phyloP scores from a whole-genome alignment of 495 filamentous ascomycete genomes.

The Chaetomium cochliodes region DNA sequence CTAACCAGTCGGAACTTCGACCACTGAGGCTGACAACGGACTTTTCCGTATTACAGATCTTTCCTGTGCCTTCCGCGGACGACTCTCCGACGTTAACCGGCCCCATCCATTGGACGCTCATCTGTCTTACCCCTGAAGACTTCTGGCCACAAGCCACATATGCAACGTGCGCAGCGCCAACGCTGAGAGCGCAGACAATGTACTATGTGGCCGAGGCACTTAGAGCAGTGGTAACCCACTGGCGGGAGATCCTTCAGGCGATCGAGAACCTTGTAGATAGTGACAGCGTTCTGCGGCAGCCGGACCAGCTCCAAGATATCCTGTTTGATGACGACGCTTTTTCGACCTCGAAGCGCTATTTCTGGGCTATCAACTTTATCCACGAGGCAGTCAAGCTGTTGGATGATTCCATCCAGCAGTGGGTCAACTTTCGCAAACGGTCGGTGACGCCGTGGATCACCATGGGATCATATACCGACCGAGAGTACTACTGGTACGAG shows the following conservation, averaged over 20 bases:
- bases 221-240: not conserved
- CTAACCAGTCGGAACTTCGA: not conserved
- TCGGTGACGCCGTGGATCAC: not conserved
- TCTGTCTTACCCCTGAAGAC: not conserved
- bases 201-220: not conserved
- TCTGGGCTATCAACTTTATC: constrained; percentile 24
- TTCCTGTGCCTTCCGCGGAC: not conserved
- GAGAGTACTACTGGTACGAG: not conserved
- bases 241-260: not conserved
- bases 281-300: not conserved
- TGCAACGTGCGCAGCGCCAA: not conserved
- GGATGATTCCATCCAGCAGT: constrained; percentile 20
- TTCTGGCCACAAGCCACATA: not conserved
- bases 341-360: constrained; percentile 21
- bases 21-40: not conserved
- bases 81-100: not conserved
- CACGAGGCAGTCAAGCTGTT: constrained; percentile 15
- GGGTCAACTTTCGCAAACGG: not conserved
- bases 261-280: not conserved
- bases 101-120: constrained; percentile 4
- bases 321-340: constrained; percentile 21
- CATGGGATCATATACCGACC: not conserved
- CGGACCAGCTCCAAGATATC: constrained; percentile 6
- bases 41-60: not conserved
- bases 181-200: not conserved